Percentiles rank a stretch among this genome's conserved stretches.
Evolutionary conservation across 805 yeast species (phyloP).

Genomic region (Hanseniaspora nectarophila): DNA sequence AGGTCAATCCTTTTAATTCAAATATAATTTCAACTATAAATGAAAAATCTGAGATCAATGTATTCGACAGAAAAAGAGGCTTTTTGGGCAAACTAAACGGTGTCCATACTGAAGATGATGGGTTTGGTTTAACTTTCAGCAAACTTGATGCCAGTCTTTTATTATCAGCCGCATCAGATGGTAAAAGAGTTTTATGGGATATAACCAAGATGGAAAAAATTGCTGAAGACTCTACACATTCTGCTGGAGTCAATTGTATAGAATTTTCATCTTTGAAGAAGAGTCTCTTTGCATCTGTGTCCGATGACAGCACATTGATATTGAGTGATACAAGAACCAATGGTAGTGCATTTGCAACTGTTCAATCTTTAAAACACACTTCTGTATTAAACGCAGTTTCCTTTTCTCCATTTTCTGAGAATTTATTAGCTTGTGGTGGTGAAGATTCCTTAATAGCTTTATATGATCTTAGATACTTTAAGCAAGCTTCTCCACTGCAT

Average conservation of each 20-base stretch:
- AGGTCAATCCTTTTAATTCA: constrained; percentile 54
- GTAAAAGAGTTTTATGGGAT: constrained; percentile 52
- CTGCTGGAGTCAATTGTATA: constrained; percentile 54
- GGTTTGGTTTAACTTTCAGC: constrained; percentile 67
- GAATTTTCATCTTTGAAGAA: constrained; percentile 52
- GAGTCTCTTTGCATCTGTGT: constrained; percentile 53
- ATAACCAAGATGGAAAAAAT: constrained; percentile 25
- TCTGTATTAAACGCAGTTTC: constrained; percentile 49
- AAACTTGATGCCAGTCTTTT: constrained; percentile 37
- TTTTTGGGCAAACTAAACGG: constrained; percentile 25
- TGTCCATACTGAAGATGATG: constrained; percentile 50
- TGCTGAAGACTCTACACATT: constrained; percentile 28
- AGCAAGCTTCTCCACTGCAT: constrained; percentile 38
- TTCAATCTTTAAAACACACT: constrained; percentile 20
- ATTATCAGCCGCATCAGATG: constrained; percentile 56
- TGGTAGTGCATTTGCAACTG: constrained; percentile 20
- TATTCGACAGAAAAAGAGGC: constrained; percentile 35
- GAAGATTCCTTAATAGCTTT: constrained; percentile 53
- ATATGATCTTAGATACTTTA: constrained; percentile 47
- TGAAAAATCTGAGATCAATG: constrained; percentile 49
- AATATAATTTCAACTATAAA: constrained; percentile 51
- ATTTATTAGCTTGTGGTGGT: constrained; percentile 59
- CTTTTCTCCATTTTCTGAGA: constrained; percentile 49
- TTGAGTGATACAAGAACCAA: constrained; percentile 43
- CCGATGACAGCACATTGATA: constrained; percentile 51